Evolutionary conservation across 371 early-diverging fungal genomes (phyloP).

Genomic region (Apophysomyces elegans): DNA sequence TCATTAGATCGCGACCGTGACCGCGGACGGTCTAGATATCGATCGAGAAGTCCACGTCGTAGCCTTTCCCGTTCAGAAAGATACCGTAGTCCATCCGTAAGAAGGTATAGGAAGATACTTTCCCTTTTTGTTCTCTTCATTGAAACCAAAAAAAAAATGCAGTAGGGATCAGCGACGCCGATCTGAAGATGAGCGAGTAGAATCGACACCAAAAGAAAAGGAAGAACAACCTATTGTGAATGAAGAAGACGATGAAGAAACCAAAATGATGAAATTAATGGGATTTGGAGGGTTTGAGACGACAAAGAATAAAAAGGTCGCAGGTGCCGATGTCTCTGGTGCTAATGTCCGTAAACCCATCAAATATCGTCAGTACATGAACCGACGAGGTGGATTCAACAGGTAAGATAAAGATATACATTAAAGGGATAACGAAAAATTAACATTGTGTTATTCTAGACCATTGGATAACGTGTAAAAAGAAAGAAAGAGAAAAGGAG

Average conservation of each 20-base stretch:
- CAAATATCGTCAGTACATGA: conserved; percentile 95
- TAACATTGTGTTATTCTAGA: conserved; percentile 19
- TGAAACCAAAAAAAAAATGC: not conserved
- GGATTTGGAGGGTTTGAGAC: conserved; percentile 90
- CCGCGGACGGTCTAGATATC: conserved; percentile 11
- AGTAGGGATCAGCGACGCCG: conserved; percentile 13
- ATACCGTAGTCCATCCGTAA: conserved; percentile 16
- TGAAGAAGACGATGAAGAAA: conserved; percentile 52
- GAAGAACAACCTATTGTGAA: conserved; percentile 18
- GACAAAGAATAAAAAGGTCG: conserved; percentile 81
- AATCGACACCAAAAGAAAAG: conserved; percentile 9
- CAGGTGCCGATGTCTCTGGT: conserved; percentile 69
- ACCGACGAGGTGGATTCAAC: conserved; percentile 93
- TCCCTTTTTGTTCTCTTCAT: too few species aligned
- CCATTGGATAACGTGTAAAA: conserved; percentile 41
- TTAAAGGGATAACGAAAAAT: not conserved
- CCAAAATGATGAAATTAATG: conserved; percentile 69
- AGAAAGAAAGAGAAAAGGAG: conserved; percentile 6
- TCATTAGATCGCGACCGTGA: conserved; percentile 15
- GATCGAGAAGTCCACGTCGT: conserved; percentile 8
- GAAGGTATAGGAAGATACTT: not conserved
- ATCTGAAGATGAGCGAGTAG: conserved; percentile 12
- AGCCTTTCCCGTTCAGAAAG: conserved; percentile 6
- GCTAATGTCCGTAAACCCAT: conserved; percentile 77
- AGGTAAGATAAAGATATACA: conserved; percentile 28